Base-by-base conservation (phyloP, 805 yeast species). In the Barnettozyma wickerhamii region DNA sequence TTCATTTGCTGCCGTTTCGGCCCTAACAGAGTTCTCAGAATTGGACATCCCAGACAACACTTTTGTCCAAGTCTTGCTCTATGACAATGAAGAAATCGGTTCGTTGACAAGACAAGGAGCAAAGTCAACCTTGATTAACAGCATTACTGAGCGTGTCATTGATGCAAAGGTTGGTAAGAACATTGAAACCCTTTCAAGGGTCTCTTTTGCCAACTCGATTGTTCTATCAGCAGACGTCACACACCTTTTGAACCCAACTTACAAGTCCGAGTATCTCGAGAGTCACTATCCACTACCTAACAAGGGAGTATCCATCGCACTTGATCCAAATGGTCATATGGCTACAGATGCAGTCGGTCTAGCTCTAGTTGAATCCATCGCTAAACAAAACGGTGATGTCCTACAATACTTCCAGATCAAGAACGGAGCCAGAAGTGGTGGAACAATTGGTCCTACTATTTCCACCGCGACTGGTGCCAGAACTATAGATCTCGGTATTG, bases 351-450 rank as follows among this genome's bases (percentile, higher is more conserved):
- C 81, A 4, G 78, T 79, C 35, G 87, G 91, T 14, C 62, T 76
- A 17, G 83, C 91, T 0, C 66, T 88, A 37, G 69, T 78, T 35
- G 85, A 84, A 60, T 82, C 81, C 53, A 58, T 87, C 48, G 95
- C 88, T 3, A 66, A 75, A 43, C 57, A 65, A 39, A 79, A 84
- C 46, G 82, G 70, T 37, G 88, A 84, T 58, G 64, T 66, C 40
- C 50, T 87, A 21, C 96, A 88, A 64, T 80, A 78, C 63, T 86
- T 86, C 79, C 95, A 87, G 57, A 83, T 85, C 59, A 77, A 93
- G 62, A 87, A 88, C 64, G 90, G 81, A 59, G 74, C 85, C 13
- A 75, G 93, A 58, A 81, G 89, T 1, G 96, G 96, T 24, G 95
- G 95, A 30, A 86, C 95, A 20, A 85, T 88, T 56, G 96, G 96